Conservation (phyloP, 2,329 filamentous ascomycete genomes). For the Diplodia intermedia region DNA sequence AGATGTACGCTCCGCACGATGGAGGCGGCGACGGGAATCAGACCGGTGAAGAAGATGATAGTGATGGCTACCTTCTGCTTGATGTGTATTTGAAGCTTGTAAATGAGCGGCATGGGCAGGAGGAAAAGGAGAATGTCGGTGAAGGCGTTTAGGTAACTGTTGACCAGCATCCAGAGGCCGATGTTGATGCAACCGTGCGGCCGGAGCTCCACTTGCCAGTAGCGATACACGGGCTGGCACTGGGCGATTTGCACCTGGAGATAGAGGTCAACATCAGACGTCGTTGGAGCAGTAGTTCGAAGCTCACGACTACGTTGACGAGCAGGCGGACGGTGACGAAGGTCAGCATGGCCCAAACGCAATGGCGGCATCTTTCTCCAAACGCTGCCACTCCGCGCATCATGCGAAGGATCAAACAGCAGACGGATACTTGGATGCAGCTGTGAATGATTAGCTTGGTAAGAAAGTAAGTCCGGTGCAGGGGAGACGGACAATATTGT, state of each 20-base stretch:
- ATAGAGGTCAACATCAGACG: not conserved
- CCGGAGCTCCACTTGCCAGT: slow-evolving; percentile 18
- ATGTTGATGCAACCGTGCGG: slow-evolving; percentile 24
- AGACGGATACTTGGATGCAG: slow-evolving; percentile 17
- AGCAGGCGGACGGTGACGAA: not conserved
- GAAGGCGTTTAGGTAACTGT: not conserved
- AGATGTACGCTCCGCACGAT: not conserved
- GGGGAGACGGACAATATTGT: not conserved
- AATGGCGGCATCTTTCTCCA: not conserved
- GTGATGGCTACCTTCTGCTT: not conserved
- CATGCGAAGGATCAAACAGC: slow-evolving; percentile 17
- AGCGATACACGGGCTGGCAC: slow-evolving; percentile 14
- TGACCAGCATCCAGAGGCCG: not conserved
- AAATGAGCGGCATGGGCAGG: slow-evolving; percentile 16
- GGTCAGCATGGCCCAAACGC: not conserved
- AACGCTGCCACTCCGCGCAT: slow-evolving; percentile 22
- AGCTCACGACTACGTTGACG: not conserved
- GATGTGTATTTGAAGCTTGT: not conserved
- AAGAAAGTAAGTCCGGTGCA: not conserved
- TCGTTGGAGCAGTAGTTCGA: not conserved
- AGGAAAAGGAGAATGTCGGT: slow-evolving; percentile 17
- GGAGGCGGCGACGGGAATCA: slow-evolving; percentile 15
- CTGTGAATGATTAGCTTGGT: not conserved
- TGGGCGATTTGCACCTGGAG: slow-evolving; percentile 18
- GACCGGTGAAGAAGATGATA: slow-evolving; percentile 8